phyloP scores from a whole-genome alignment of 1,284 basidiomycete genomes.

The Meira nashicola region DNA sequence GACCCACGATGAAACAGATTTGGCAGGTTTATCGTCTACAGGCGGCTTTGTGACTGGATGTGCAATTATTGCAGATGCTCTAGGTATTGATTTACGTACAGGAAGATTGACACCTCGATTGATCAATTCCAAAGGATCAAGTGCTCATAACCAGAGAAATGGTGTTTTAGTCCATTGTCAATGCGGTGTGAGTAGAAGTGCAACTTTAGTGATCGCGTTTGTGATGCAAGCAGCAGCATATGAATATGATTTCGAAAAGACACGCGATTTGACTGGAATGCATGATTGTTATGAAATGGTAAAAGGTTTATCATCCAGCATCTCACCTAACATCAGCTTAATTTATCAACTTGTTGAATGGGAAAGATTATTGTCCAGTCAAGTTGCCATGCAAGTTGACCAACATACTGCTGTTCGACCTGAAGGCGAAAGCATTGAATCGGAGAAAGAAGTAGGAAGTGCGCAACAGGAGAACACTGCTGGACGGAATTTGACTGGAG shows the following conservation, averaged over 20 bases:
- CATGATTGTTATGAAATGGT: constrained; percentile 87
- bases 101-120: neutral
- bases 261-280: constrained; percentile 61
- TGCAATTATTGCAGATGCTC: constrained; percentile 38
- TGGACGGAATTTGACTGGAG: neutral
- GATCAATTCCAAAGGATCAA: constrained; percentile 13
- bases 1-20: constrained; percentile 64
- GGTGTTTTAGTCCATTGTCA: constrained; percentile 58
- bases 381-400: constrained; percentile 12
- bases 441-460: neutral
- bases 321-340: constrained; percentile 76
- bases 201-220: constrained; percentile 85
- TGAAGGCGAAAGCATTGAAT: constrained; percentile 17
- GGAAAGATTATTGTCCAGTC: constrained; percentile 65
- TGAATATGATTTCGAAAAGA: constrained; percentile 55
- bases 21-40: constrained; percentile 19
- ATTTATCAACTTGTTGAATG: constrained; percentile 95
- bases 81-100: constrained; percentile 61
- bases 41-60: constrained; percentile 42
- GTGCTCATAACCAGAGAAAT: neutral
- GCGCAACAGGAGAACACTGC: neutral
- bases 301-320: constrained; percentile 35
- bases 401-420: constrained; percentile 18
- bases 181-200: constrained; percentile 90
- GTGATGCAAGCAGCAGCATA: constrained; percentile 87